Evolutionary conservation across 2,329 filamentous ascomycete genomes (phyloP), one percentile per base, ranked within the genome.

Genomic region (Plenodomus lindquistii): DNA sequence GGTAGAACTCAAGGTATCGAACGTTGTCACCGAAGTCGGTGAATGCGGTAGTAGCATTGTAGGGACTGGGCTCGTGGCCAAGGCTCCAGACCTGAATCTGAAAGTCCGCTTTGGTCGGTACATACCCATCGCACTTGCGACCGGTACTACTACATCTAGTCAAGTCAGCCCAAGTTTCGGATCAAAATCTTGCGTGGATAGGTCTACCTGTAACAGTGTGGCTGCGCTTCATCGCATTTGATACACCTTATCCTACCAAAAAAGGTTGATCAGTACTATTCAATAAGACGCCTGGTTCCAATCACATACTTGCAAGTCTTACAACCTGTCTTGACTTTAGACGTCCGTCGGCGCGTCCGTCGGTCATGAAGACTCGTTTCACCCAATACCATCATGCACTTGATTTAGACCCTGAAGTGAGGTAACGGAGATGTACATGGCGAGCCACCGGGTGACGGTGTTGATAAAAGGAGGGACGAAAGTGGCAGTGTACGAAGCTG

Each of bases 1-100:
- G 68, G 61, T 81, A 81, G 70, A 75, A 80, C 13, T 67, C 61
- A 24, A 69, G 46, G 35, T 62, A 66, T 16, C 50, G 50, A 11
- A 59, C 44, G 22, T 44, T 57, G 15, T 64, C 53, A 10, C 57
- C 55, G 7, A 55, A 44, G n/a, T 31, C 51, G 7, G 46, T 39
- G 4, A 56, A 37, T 20, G 39, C 39, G 4, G 62, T 41, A 13
- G 51, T 18, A n/a, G 41, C 21, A 40, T 47, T 37, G 27, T 42
- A 44, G 16, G 52, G 45, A 17, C 39, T 37, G 8, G 42, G 37
- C 7, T 20, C 9, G 40, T 52, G 37, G 39, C n/a, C 13, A 17
- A 7, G 3, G 17, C 27, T 41, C 39, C 43, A 47, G n/a, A 47
- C 35, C 39, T 41, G 52, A 40, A 50, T 16, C 22, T 49, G 36